Evolutionary conservation across 2,329 filamentous ascomycete species (phyloP).

Genomic region (Aspergillus sp.): DNA sequence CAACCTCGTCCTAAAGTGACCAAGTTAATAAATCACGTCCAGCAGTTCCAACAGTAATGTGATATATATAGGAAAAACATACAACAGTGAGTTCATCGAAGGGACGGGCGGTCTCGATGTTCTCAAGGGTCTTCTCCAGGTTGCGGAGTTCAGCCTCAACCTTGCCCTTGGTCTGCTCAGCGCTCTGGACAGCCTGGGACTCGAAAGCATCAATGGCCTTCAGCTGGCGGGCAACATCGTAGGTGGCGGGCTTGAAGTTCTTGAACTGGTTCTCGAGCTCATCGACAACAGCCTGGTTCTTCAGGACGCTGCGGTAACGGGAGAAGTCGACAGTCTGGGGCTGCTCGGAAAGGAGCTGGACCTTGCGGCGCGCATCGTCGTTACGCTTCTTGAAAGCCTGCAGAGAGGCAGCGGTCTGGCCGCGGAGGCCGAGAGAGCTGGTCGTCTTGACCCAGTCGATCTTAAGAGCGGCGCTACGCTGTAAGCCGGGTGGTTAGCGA

Average conservation of each 20-base stretch:
- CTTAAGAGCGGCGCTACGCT: conserved; percentile 98
- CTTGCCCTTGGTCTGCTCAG: conserved; percentile 92
- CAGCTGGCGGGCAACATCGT: conserved; percentile 90
- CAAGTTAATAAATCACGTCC: conserved; percentile 7
- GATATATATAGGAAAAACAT: conserved; percentile 44
- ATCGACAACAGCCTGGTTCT: conserved; percentile 93
- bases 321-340: conserved; percentile 87
- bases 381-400: conserved; percentile 99
- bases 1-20: conserved; percentile 78
- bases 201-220: conserved; percentile 99
- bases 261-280: conserved; percentile 97
- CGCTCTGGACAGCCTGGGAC: conserved; percentile 94
- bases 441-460: conserved; percentile 98
- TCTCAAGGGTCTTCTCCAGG: conserved; percentile 89
- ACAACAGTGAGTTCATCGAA: conserved; percentile 98
- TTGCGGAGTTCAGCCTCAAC: conserved; percentile 94
- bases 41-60: conserved; percentile 7
- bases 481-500: conserved; percentile 28
- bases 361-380: conserved; percentile 94
- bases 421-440: conserved; percentile 91
- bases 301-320: conserved; percentile 86
- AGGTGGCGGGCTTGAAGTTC: conserved; percentile 85
- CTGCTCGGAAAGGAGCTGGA: conserved; percentile 79
- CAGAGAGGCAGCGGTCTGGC: conserved; percentile 87
- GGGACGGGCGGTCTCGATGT: conserved; percentile 92